These are phyloP conservation scores for Myriosclerotinia scirpicola DNA, from an alignment of 2,329 filamentous ascomycete genomes.

Conservation along the genomic window DNA sequence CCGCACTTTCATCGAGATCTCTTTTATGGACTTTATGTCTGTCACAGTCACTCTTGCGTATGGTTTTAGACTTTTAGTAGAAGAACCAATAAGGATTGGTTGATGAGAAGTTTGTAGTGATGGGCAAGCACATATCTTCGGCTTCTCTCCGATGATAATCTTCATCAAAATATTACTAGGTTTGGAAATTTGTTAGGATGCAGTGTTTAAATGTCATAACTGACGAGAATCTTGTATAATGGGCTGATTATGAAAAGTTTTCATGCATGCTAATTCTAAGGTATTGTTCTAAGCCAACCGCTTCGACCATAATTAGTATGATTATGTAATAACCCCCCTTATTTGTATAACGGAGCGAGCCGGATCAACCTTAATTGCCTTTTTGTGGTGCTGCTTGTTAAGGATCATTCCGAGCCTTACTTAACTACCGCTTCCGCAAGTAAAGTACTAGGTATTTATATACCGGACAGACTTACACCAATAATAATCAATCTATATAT, in stretches of 20 bases:
- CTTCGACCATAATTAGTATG: background rate
- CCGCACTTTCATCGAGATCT: slow-evolving; percentile 14
- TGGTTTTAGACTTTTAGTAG: background rate
- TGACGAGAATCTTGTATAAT: slow-evolving; percentile 18
- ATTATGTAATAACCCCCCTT: slow-evolving; percentile 3
- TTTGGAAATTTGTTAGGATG: slow-evolving; percentile 7
- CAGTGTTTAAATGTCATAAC: slow-evolving; percentile 16
- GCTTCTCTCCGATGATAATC: slow-evolving; percentile 3
- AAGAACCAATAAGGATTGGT: slow-evolving; percentile 1
- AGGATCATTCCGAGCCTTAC: background rate
- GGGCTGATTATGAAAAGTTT: slow-evolving; percentile 17
- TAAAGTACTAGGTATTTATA: background rate
- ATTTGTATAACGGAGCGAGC: slow-evolving; percentile 17
- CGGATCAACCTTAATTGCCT: slow-evolving; percentile 10
- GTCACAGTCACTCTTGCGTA: background rate
- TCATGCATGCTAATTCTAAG: slow-evolving; percentile 17
- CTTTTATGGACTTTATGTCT: background rate
- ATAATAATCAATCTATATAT: background rate
- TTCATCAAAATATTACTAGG: background rate
- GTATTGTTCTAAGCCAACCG: background rate
- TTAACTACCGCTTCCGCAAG: slow-evolving; percentile 1
- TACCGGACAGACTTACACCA: slow-evolving; percentile 1
- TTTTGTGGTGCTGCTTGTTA: background rate
- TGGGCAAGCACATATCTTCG: slow-evolving; percentile 1
- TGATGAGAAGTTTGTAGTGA: slow-evolving; percentile 1